phyloP scores from a whole-genome alignment of 1,284 basidiomycete species.

The Leccinum pseudoinsigne region DNA sequence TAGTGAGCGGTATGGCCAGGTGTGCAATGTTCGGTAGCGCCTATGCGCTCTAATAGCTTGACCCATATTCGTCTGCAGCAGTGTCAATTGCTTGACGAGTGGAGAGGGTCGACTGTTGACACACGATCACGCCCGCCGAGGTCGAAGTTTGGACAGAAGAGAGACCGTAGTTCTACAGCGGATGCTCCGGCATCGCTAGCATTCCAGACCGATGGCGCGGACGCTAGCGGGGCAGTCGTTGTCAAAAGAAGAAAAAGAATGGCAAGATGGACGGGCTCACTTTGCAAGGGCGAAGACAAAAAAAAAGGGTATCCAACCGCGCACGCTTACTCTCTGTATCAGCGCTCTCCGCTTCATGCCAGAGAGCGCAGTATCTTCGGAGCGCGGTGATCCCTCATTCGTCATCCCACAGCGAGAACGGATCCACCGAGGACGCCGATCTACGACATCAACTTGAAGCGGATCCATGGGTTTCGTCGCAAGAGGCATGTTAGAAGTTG shows the following conservation, averaged over 20 bases:
- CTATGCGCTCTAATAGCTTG: too few relatives aligned
- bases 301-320: conserved; percentile 68
- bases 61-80: too few relatives aligned
- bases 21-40: too few relatives aligned
- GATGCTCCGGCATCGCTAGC: conserved; percentile 71
- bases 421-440: conserved; percentile 49
- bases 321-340: conserved; percentile 63
- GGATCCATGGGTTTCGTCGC: conserved; percentile 36
- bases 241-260: conserved; percentile 7
- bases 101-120: conserved; percentile 71
- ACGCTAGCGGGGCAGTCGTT: conserved; percentile 44
- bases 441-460: conserved; percentile 52
- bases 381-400: conserved; percentile 61
- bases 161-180: conserved; percentile 65
- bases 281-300: conserved; percentile 67
- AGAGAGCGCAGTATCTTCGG: conserved; percentile 45
- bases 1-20: too few relatives aligned
- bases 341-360: conserved; percentile 64
- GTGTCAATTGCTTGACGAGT: too few relatives aligned
- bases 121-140: conserved; percentile 58
- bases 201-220: conserved; percentile 64
- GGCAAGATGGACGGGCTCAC: conserved; percentile 43
- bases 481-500: conserved; percentile 16
- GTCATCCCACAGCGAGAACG: conserved; percentile 54
- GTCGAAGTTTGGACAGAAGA: conserved; percentile 65